Evolutionary conservation across 805 yeast genomes (phyloP).

Genomic region (Kregervanrija pseudodelftensis): DNA sequence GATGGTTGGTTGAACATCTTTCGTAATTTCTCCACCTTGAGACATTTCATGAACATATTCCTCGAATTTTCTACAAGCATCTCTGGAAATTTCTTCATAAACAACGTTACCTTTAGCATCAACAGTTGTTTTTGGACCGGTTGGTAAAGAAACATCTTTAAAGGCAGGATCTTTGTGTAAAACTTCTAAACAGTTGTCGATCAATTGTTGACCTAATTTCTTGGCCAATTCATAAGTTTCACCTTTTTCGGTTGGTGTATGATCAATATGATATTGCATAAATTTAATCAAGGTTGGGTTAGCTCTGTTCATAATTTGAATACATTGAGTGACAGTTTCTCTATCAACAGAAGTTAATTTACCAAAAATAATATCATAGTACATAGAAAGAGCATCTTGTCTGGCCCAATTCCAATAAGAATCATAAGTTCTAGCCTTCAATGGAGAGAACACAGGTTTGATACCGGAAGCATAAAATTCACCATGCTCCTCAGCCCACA

Average conservation of each 20-base stretch:
- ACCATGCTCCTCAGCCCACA: conserved; percentile 86
- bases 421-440: conserved; percentile 93
- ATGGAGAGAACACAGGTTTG: conserved; percentile 79
- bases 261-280: conserved; percentile 91
- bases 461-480: conserved; percentile 92
- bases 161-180: conserved; percentile 75
- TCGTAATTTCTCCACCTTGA: conserved; percentile 81
- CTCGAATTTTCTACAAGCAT: conserved; percentile 88
- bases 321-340: conserved; percentile 93
- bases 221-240: conserved; percentile 89
- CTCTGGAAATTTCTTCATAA: conserved; percentile 81
- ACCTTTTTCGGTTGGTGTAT: conserved; percentile 78
- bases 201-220: conserved; percentile 83
- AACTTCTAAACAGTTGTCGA: conserved; percentile 92
- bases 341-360: conserved; percentile 84
- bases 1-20: conserved; percentile 61
- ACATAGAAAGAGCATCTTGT: conserved; percentile 90
- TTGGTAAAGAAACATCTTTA: conserved; percentile 91
- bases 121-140: conserved; percentile 88
- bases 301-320: conserved; percentile 95
- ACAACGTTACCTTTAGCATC: conserved; percentile 82
- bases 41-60: conserved; percentile 97
- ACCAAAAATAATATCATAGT: conserved; percentile 94
- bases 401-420: conserved; percentile 99
- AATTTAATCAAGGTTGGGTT: conserved; percentile 89